Base-by-base conservation (phyloP, 2,329 filamentous ascomycete species). In the Alternaria consortialis region DNA sequence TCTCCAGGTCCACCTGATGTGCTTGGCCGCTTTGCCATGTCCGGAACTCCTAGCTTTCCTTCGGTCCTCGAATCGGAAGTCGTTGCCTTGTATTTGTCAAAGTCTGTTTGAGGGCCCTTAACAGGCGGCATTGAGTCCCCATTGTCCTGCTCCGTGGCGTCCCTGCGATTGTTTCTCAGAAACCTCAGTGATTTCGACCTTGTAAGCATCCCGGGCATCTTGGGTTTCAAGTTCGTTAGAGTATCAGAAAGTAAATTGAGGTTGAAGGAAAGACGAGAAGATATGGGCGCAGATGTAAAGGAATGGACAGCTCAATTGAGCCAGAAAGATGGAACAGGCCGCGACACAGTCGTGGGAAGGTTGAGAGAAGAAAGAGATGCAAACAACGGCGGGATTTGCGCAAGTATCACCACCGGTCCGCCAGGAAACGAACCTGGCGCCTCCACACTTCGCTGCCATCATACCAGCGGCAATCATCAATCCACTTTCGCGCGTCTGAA, bases 261-360 rank as follows among this genome's bases (percentile, higher is more conserved):
- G 64, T 65, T 55, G 60, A 69, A 70, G 60, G 64, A 72, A 62
- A 53, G 68, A 66, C 58, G 47, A 61, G 53, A 66, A 69, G 51
- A 65, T 53, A 57, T 64, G 56, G 50, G 36, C 56, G 53, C 59
- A 31, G 39, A 31, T 37, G 60, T 53, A 69, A 80, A 80, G 73
- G 78, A 80, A 70, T 74, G 78, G 78, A 80, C 77, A 71, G 78
- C 77, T 75, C 72, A 63, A 63, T 64, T 73, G 76, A 78, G 72
- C 76, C 74, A 77, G 71, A 61, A 31, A 48, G 53, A 40, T 32
- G n/a, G 64, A 58, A 64, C 59, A 66, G 60, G 62, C 66, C 63
- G 59, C 56, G 66, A 67, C 60, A 57, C 62, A 50, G 58, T 48
- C 51, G 68, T 58, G 50, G 63, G 56, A 34, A 58, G 60, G 67